Evolutionary conservation across 768 basidiomycete genomes (phyloP).

Genomic region (Termitomyces sp.): DNA sequence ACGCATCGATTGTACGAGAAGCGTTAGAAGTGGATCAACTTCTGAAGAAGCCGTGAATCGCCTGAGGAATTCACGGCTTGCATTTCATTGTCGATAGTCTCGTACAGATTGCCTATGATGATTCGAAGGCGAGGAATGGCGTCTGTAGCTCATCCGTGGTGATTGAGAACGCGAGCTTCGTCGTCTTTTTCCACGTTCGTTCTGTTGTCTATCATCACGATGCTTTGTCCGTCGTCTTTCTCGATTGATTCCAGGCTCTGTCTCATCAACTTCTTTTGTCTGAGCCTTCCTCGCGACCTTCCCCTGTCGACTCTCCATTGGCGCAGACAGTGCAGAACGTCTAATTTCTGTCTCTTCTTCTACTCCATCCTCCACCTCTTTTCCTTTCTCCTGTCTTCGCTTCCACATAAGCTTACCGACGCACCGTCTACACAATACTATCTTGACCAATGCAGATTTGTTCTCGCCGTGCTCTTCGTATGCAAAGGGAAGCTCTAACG

Average conservation of each 20-base stretch:
- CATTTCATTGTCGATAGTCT: conserved; percentile 3
- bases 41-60: background rate
- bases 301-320: background rate
- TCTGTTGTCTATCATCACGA: conserved; percentile 4
- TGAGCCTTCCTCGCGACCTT: background rate
- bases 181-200: conserved; percentile 9
- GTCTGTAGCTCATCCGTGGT: conserved; percentile 16
- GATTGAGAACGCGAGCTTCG: conserved; percentile 32
- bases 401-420: conserved; percentile 86
- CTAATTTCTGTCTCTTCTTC: conserved; percentile 8
- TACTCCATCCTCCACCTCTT: conserved; percentile 10
- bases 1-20: background rate
- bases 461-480: conserved; percentile 74
- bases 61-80: background rate
- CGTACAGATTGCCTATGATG: conserved; percentile 1
- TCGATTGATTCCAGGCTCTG: background rate
- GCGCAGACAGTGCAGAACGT: background rate
- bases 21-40: background rate
- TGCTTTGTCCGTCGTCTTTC: conserved; percentile 4
- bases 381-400: conserved; percentile 52
- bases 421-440: conserved; percentile 79
- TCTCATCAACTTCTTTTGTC: background rate
- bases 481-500: conserved; percentile 86
- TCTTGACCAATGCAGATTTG: conserved; percentile 85
- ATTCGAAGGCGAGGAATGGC: background rate